A percentile compares a stretch with the other conserved stretches of the same genome.
Evolutionary conservation across 768 basidiomycete genomes (phyloP).

Genomic region (Scleroderma citrinum): DNA sequence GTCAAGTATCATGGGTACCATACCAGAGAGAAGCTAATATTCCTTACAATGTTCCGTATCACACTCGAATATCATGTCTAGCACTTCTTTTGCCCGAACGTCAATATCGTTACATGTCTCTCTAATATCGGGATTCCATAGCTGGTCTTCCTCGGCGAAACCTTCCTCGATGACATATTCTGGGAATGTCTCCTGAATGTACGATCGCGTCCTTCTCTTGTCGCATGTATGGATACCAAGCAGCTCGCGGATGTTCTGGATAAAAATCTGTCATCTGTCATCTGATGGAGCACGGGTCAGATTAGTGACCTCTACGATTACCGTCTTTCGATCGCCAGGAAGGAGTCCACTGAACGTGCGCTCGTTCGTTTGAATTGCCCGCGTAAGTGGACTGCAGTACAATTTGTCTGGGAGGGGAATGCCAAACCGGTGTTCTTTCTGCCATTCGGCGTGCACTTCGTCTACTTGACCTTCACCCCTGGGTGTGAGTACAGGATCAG

Average conservation of each 20-base stretch:
- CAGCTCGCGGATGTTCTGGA: constrained; percentile 61
- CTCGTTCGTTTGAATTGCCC: constrained; percentile 53
- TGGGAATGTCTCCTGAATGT: constrained; percentile 44
- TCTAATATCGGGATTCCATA: constrained; percentile 51
- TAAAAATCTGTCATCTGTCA: neutral
- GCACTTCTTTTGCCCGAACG: constrained; percentile 41
- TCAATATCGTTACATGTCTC: constrained; percentile 46
- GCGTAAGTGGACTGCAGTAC: constrained; percentile 61
- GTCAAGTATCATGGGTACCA: neutral
- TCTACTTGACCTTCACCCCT: constrained; percentile 53
- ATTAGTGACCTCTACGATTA: constrained; percentile 51
- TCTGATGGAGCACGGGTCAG: neutral
- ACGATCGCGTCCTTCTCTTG: constrained; percentile 44
- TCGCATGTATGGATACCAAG: constrained; percentile 71
- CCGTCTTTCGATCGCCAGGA: constrained; percentile 24
- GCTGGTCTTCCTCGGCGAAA: constrained; percentile 56
- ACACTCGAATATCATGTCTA: constrained; percentile 51
- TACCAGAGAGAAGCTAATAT: neutral
- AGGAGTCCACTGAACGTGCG: constrained; percentile 43
- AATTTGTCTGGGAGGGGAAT: constrained; percentile 51
- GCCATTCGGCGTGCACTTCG: constrained; percentile 42
- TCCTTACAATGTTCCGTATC: constrained; percentile 44
- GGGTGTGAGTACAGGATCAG: constrained; percentile 60
- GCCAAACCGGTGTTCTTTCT: constrained; percentile 31
- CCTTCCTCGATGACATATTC: constrained; percentile 48